These are phyloP conservation scores for Cinchona pubescens DNA, from an alignment of 257 asterid species.

Conservation along the genomic window DNA sequence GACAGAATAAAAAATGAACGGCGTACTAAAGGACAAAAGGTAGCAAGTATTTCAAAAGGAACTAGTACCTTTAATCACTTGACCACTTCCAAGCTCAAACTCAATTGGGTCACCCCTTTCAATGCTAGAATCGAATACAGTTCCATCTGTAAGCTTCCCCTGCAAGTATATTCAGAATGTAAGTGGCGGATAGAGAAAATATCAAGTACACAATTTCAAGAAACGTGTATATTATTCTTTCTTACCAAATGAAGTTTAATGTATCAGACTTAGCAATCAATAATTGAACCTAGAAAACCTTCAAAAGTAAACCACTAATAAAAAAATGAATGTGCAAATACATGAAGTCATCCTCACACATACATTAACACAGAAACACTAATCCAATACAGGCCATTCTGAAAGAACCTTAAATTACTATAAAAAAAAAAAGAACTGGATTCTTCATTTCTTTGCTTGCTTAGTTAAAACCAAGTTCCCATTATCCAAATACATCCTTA, in stretches of 20 bases:
- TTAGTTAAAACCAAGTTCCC: neutral
- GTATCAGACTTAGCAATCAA: neutral
- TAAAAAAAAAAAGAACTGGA: neutral
- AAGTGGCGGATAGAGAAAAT: neutral
- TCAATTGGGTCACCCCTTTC: constrained; percentile 95
- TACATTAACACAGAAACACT: neutral
- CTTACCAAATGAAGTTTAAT: neutral
- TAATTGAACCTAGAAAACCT: neutral
- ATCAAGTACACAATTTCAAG: neutral
- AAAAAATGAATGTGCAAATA: neutral
- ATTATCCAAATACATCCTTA: neutral
- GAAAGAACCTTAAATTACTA: neutral
- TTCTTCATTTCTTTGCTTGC: neutral
- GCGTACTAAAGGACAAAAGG: neutral
- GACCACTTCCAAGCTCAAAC: constrained; percentile 88
- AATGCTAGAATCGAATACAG: constrained; percentile 93
- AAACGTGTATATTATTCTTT: neutral
- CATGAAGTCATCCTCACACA: neutral
- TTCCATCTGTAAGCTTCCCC: constrained; percentile 98
- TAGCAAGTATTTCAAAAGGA: neutral
- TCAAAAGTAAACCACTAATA: neutral
- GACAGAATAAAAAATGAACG: neutral
- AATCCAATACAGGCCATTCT: neutral
- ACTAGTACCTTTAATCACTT: constrained; percentile 78
- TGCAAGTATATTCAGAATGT: constrained; percentile 27